Evolutionary conservation across 306 rosid species (phyloP).

Genomic region (Sesbania bispinosa): DNA sequence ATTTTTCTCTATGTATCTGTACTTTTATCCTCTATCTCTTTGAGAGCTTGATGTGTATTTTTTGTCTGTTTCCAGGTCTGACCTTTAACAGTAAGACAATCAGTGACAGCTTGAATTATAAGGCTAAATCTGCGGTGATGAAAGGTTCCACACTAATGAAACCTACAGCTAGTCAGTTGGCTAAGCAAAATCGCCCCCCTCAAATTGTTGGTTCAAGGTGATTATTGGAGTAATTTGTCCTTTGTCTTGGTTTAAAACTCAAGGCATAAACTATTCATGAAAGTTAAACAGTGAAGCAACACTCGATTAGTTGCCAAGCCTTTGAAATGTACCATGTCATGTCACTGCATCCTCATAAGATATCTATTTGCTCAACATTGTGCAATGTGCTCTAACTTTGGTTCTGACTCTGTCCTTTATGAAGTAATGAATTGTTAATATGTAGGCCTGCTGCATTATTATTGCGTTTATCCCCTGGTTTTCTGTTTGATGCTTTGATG

Average conservation of each 20-base stretch:
- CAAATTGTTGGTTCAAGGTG: conserved; percentile 63
- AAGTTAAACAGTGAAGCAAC: not conserved
- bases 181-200: conserved; percentile 59
- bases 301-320: conserved; percentile 2
- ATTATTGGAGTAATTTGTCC: conserved; percentile 25
- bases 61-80: conserved; percentile 45
- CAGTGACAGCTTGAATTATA: conserved; percentile 29
- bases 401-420: not conserved
- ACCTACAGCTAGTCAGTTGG: conserved; percentile 92
- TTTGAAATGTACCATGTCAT: conserved; percentile 19
- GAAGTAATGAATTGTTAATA: not conserved
- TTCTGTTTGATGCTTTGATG: conserved; percentile 11
- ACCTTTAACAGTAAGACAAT: conserved; percentile 41
- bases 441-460: not conserved
- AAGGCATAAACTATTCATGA: not conserved
- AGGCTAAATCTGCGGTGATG: conserved; percentile 36
- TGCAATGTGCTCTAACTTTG: not conserved
- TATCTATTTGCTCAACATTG: not conserved
- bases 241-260: not conserved
- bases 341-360: conserved; percentile 5
- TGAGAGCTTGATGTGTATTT: conserved; percentile 15
- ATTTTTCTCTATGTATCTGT: not conserved
- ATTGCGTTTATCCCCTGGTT: conserved; percentile 4
- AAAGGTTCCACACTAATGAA: conserved; percentile 87
- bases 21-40: too few species aligned